Conservation (phyloP, 2,329 filamentous ascomycete species). For the Lachnellula hyalina region DNA sequence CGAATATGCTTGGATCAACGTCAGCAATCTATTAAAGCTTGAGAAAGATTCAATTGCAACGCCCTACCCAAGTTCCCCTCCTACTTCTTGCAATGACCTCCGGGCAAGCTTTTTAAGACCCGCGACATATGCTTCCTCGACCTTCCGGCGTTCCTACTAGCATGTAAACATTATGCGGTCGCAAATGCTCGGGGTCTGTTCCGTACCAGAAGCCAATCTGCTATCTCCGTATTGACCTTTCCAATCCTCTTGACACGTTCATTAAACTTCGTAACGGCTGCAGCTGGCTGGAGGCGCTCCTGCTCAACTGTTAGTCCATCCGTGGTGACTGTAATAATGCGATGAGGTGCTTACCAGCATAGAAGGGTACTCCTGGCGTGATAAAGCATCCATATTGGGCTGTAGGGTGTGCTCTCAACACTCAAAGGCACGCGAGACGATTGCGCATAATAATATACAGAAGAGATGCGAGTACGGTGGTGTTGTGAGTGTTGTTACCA, state of each 20-base stretch:
- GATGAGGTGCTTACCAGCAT: slow-evolving; percentile 71
- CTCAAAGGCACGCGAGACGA: slow-evolving; percentile 22
- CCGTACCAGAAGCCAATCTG: slow-evolving; percentile 89
- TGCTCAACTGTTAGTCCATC: slow-evolving; percentile 36
- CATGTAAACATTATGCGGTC: slow-evolving; percentile 20
- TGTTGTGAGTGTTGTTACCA: background rate
- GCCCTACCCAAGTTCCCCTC: slow-evolving; percentile 79
- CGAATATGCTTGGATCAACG: slow-evolving; percentile 66
- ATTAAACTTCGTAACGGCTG: slow-evolving; percentile 75
- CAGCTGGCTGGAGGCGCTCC: slow-evolving; percentile 73
- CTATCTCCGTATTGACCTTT: slow-evolving; percentile 83
- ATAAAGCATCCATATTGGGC: slow-evolving; percentile 64
- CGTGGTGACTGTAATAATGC: slow-evolving; percentile 20
- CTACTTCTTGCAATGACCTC: slow-evolving; percentile 67
- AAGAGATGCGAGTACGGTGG: background rate
- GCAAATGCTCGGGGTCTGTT: background rate
- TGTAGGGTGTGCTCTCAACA: slow-evolving; percentile 13
- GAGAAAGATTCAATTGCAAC: background rate
- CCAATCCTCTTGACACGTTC: slow-evolving; percentile 84
- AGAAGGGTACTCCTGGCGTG: slow-evolving; percentile 85
- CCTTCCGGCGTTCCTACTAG: slow-evolving; percentile 76
- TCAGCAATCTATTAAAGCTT: slow-evolving; percentile 16
- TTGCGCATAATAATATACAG: slow-evolving; percentile 27
- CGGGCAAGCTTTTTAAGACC: slow-evolving; percentile 75
- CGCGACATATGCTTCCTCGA: slow-evolving; percentile 86